Percentiles rank a stretch among this genome's conserved stretches.
These are phyloP conservation scores for Coemansia sp. DNA, from an alignment of 192 early-diverging fungal genomes.

Conservation along the genomic window DNA sequence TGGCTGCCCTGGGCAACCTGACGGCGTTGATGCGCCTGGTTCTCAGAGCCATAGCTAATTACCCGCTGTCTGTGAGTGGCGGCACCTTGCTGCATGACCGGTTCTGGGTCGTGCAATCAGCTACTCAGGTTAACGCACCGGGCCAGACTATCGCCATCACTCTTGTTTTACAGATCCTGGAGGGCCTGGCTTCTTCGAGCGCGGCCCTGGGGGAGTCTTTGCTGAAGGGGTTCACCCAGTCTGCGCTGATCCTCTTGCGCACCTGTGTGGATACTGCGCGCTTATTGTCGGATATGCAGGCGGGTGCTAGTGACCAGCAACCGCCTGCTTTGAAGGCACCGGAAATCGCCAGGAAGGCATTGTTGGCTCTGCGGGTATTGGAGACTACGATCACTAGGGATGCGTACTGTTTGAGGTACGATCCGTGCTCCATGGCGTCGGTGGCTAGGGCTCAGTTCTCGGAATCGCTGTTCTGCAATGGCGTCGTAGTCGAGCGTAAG, in stretches of 20 bases:
- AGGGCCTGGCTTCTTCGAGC: not conserved
- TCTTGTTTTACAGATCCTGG: constrained; percentile 14
- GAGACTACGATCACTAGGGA: not conserved
- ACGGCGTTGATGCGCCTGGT: constrained; percentile 33
- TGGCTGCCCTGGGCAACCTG: constrained; percentile 27
- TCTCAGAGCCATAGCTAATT: constrained; percentile 29
- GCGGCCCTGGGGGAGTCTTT: not conserved
- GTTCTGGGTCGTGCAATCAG: constrained; percentile 36
- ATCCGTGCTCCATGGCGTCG: constrained; percentile 12
- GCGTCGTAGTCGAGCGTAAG: not conserved
- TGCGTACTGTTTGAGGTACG: constrained; percentile 1
- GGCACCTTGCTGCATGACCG: constrained; percentile 13
- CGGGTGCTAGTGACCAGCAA: not conserved
- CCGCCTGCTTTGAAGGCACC: constrained; percentile 11
- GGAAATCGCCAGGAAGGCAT: constrained; percentile 1
- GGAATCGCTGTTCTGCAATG: constrained; percentile 16
- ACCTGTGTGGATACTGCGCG: constrained; percentile 15
- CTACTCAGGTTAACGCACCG: constrained; percentile 21
- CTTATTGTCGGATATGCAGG: constrained; percentile 26
- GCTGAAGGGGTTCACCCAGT: not conserved
- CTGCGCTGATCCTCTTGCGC: constrained; percentile 21
- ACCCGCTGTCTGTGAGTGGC: constrained; percentile 11
- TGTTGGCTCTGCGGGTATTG: constrained; percentile 8
- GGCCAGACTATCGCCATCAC: constrained; percentile 26
- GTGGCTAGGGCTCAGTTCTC: constrained; percentile 13